These are phyloP conservation scores for Taphrina confusa DNA, from an alignment of 1,139 yeast species.

Conservation along the genomic window DNA sequence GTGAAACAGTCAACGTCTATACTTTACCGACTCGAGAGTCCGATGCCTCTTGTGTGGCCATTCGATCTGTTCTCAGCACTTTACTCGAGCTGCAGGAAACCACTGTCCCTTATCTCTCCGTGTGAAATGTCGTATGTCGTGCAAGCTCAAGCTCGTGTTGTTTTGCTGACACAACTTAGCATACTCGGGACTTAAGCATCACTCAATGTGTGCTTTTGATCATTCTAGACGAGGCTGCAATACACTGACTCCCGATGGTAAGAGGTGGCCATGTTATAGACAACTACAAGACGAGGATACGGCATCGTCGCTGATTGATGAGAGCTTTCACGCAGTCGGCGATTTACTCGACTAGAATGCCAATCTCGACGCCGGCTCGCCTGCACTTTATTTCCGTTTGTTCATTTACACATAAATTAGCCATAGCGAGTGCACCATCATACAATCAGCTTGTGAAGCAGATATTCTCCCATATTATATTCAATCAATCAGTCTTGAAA, in stretches of 20 bases:
- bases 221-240: conserved; percentile 18
- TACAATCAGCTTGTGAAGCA: not conserved
- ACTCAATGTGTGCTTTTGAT: conserved; percentile 2
- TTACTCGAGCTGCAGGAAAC: conserved; percentile 26
- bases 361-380: not conserved
- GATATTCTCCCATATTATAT: not conserved
- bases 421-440: not conserved
- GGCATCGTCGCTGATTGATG: conserved; percentile 2
- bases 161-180: conserved; percentile 6
- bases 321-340: not conserved
- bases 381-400: too few relatives aligned
- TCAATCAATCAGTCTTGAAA: conserved; percentile 27
- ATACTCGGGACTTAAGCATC: conserved; percentile 19
- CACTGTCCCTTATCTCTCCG: conserved; percentile 23
- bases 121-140: conserved; percentile 18
- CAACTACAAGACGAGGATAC: not conserved
- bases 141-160: too few relatives aligned
- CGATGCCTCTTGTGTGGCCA: conserved; percentile 16
- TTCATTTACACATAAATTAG: too few relatives aligned
- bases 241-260: not conserved
- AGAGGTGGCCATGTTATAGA: conserved; percentile 16
- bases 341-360: not conserved
- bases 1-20: conserved; percentile 12
- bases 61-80: conserved; percentile 28
- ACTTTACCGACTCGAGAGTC: conserved; percentile 25